Evolutionary conservation across 768 basidiomycete species (phyloP).

Genomic region (Hericium rajendrae): DNA sequence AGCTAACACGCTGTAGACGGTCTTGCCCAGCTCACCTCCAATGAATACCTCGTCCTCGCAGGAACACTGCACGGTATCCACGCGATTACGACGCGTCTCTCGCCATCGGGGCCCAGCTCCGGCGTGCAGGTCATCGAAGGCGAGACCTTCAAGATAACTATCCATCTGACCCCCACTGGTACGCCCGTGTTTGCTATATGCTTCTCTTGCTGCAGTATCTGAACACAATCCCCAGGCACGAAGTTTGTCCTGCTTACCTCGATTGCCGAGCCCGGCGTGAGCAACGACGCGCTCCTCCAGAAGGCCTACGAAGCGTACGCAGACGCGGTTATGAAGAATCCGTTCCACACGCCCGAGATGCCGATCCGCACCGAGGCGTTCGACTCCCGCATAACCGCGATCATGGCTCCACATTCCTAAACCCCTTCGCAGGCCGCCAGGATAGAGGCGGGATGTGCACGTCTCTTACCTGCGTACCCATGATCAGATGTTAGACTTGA

Average conservation of each 20-base stretch:
- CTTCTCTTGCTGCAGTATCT: neutral
- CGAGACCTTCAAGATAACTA: constrained; percentile 90
- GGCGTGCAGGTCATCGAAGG: constrained; percentile 94
- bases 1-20: constrained; percentile 47
- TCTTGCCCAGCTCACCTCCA: constrained; percentile 82
- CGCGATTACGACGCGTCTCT: constrained; percentile 91
- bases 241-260: constrained; percentile 94
- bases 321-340: constrained; percentile 97
- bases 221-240: constrained; percentile 49
- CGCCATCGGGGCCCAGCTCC: constrained; percentile 73
- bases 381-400: constrained; percentile 56
- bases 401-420: constrained; percentile 19
- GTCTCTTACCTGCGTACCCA: no score
- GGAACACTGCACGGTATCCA: constrained; percentile 97
- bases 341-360: constrained; percentile 99
- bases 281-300: constrained; percentile 51
- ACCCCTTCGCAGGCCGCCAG: no score
- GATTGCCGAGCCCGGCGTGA: constrained; percentile 54
- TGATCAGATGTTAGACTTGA: no score
- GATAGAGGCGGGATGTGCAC: no score
- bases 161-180: constrained; percentile 89
- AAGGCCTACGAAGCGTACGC: constrained; percentile 91
- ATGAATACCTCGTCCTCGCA: constrained; percentile 91
- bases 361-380: constrained; percentile 90
- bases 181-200: constrained; percentile 4